phyloP scores from a whole-genome alignment of 2,329 filamentous ascomycete genomes.

The Lachnum nothofagi region DNA sequence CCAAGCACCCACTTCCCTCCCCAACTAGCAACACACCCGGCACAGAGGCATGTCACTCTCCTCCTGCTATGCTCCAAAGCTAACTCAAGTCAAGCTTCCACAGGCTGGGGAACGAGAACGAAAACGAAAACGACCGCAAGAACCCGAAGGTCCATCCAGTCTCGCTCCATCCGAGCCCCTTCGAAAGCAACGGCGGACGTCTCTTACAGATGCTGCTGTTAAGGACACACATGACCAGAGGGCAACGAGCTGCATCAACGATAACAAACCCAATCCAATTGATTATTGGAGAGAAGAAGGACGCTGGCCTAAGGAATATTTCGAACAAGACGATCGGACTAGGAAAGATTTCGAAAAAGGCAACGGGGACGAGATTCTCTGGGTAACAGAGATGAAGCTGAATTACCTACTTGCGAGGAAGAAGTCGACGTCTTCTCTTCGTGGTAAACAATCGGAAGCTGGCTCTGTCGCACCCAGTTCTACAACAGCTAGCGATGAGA shows the following conservation, averaged over 20 bases:
- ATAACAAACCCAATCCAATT: slow-evolving; percentile 26
- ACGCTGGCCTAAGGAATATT: slow-evolving; percentile 30
- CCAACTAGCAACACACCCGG: slow-evolving; percentile 17
- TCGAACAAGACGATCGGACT: slow-evolving; percentile 16
- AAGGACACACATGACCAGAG: slow-evolving; percentile 16
- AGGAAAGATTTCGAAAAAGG: background rate
- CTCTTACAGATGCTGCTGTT: slow-evolving; percentile 10
- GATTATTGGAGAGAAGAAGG: slow-evolving; percentile 26
- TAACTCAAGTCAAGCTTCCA: slow-evolving; percentile 4
- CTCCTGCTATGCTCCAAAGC: slow-evolving; percentile 17
- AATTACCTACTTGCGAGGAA: slow-evolving; percentile 32
- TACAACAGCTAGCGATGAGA: slow-evolving; percentile 37
- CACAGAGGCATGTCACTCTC: slow-evolving; percentile 17
- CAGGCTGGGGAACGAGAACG: slow-evolving; percentile 8
- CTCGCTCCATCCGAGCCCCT: slow-evolving; percentile 12
- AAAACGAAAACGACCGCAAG: slow-evolving; percentile 18
- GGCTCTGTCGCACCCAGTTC: slow-evolving; percentile 21
- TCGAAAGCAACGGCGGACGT: slow-evolving; percentile 20
- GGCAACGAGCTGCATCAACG: slow-evolving; percentile 4
- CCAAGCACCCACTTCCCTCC: slow-evolving; percentile 18
- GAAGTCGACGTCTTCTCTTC: slow-evolving; percentile 29
- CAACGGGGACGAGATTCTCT: background rate
- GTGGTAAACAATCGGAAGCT: slow-evolving; percentile 29
- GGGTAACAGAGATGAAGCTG: slow-evolving; percentile 22
- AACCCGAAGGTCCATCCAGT: slow-evolving; percentile 4